Conservation (phyloP, 192 early-diverging fungal genomes). For the Podila verticillata region DNA sequence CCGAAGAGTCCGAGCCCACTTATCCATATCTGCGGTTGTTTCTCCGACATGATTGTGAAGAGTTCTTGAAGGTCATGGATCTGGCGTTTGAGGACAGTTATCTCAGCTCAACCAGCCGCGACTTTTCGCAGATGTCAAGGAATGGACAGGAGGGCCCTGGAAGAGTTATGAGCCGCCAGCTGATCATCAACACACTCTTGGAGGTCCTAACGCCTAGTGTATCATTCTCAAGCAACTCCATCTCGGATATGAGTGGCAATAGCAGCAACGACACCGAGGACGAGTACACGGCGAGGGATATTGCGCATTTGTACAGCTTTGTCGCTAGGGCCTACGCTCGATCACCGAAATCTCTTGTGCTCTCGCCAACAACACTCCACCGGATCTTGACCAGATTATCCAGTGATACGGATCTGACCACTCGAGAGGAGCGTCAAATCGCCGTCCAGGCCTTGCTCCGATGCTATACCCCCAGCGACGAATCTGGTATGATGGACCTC, state of each 20-base stretch:
- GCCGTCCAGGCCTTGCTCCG: conserved; percentile 64
- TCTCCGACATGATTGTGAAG: conserved; percentile 60
- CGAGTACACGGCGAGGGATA: conserved; percentile 46
- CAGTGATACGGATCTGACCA: conserved; percentile 53
- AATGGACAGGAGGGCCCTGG: conserved; percentile 65
- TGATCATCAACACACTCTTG: conserved; percentile 67
- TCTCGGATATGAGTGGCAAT: conserved; percentile 17
- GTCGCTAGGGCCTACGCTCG: conserved; percentile 64
- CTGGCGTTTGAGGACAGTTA: conserved; percentile 69
- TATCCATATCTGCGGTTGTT: conserved; percentile 68
- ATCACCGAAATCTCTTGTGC: conserved; percentile 63
- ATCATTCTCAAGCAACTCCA: conserved; percentile 35
- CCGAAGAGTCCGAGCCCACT: conserved; percentile 63
- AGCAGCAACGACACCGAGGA: not conserved
- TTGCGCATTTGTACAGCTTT: conserved; percentile 64
- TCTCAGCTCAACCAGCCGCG: conserved; percentile 40
- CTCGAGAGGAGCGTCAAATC: conserved; percentile 60
- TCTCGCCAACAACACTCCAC: conserved; percentile 63
- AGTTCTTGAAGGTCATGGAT: conserved; percentile 62
- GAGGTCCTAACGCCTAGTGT: conserved; percentile 61
- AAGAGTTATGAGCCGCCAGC: conserved; percentile 64
- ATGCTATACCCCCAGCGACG: conserved; percentile 63
- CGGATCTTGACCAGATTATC: conserved; percentile 60
- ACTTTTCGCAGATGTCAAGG: conserved; percentile 33
- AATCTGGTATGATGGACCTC: conserved; percentile 56